Base-by-base conservation (phyloP, 495 filamentous ascomycete genomes). In the Penicillium chermesinum region DNA sequence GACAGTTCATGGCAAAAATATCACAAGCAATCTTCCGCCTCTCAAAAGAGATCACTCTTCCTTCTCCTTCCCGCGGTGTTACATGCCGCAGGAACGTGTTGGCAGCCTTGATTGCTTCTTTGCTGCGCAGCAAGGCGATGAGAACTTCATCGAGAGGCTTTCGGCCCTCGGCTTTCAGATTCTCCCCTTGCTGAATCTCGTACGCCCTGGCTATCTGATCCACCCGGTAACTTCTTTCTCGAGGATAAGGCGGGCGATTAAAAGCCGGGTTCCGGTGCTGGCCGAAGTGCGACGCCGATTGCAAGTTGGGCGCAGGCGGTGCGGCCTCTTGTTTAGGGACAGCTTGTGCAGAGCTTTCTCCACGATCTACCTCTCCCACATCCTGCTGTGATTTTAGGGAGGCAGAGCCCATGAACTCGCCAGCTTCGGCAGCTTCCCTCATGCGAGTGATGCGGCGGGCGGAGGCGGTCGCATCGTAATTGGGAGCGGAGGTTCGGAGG, bases 351-450 rank as follows among this genome's bases (percentile, higher is more conserved):
- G 25, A 30, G 25, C 5, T 10, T 37, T 17, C 35, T 37, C 35
- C 35, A 7, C 13, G 25, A 5, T 30, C 10, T 30, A 4, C 25
- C 10, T 30, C 10, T 5, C 4, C 25, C 25, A 16, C 14, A 5
- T n/a, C 5, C 15, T 48, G 25, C 14, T 19, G 17, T 9, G 12
- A 9, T 32, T 69, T 74, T 43, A 70, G 54, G 19, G 68, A 69
- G 3, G 63, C 65, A 40, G 72, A 25, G 0, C 70, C 64, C 49
- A 58, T 62, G 30, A 70, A 74, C 21, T 72, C 67, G 2, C 68
- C 71, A 2, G 66, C 65, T 43, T 73, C 71, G 5, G 71, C 71
- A 7, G 65, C 65, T 33, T 70, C 68, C 53, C 72, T 65, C 68
- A 73, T 72, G 1, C 58, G 55, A 2, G 65, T 57, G 4, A 74